Evolutionary conservation across 179 eudicot species (phyloP), one percentile per base, ranked within the genome.

Genomic region (Spinacia oleracea): DNA sequence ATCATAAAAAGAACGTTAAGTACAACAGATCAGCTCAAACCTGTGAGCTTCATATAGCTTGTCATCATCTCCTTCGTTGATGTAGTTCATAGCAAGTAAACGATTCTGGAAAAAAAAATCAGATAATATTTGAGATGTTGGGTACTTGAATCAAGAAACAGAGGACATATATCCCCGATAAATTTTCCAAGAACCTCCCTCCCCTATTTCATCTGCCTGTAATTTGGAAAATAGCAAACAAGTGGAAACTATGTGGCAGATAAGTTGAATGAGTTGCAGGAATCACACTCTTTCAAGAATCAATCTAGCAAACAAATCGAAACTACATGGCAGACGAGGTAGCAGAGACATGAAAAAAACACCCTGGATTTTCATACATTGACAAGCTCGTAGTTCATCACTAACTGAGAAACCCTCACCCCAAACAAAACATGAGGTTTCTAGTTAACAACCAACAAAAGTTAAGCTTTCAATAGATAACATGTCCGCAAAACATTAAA

Each of bases 21-120:
- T 20, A 53, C 21, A 55, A 42, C 58, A 65, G 76, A 72, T 80
- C 80, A 77, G 80, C 45, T 43, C 48, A 40, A 75, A 96, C 99
- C 99, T 96, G 94, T 96, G 99, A 84, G 97, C 91, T 81, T 90
- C 96, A 71, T 90, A 92, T 64, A 96, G 86, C 85, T 90, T 96
- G 68, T 94, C 97, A 83, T 96, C 97, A 40, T 84, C 85, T 75
- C 99, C 99, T 86, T 96, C 99, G 79, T 94, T 84, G 76, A 92
- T 94, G 86, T 96, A 96, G 88, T 96, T 96, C 98, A 96, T 91
- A 69, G 99, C 99, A 85, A 96, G 96, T 82, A 96, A 80, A 29
- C 98, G 97, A 80, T 96, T 96, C 99, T 96, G 96, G 84, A 83
- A 84, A 58, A 83, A 85, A 83, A 85, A 72, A 73, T 31, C n/a